Percentiles rank a stretch among this genome's conserved stretches.
phyloP scores from a whole-genome alignment of 306 rosid species.

The Trifolium fragiferum region DNA sequence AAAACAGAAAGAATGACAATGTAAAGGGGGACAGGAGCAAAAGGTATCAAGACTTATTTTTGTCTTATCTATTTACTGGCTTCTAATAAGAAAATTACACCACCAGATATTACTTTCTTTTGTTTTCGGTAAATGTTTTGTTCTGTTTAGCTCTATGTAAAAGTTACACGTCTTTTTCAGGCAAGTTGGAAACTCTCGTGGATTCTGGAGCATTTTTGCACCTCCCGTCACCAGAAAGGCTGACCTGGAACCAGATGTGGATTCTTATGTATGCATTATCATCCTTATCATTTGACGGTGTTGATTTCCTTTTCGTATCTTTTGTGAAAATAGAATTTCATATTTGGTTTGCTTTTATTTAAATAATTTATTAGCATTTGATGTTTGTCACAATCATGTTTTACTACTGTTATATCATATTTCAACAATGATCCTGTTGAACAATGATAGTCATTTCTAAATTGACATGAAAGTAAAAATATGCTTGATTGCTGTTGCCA shows the following conservation, averaged over 20 bases:
- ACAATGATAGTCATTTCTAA: slow-evolving; percentile 6
- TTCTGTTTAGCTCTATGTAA: slow-evolving; percentile 11
- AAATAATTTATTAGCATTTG: slow-evolving; percentile 21
- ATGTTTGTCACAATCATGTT: slow-evolving; percentile 5
- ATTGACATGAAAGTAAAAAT: slow-evolving; percentile 25
- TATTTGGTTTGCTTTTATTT: slow-evolving; percentile 26
- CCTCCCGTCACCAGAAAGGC: slow-evolving; percentile 58
- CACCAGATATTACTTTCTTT: background rate
- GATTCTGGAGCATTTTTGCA: slow-evolving; percentile 68
- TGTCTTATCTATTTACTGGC: slow-evolving; percentile 30
- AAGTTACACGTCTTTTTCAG: slow-evolving; percentile 41
- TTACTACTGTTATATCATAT: background rate
- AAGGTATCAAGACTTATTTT: slow-evolving; percentile 58
- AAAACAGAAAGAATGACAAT: slow-evolving; percentile 56
- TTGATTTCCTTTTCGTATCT: background rate
- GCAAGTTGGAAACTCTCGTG: slow-evolving; percentile 51
- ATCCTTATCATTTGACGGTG: slow-evolving; percentile 21
- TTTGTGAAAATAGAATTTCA: background rate
- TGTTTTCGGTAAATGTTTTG: background rate
- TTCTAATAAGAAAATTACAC: slow-evolving; percentile 26
- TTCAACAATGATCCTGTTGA: slow-evolving; percentile 10
- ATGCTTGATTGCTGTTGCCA: slow-evolving; percentile 15
- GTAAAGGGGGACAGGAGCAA: slow-evolving; percentile 49
- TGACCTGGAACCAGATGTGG: slow-evolving; percentile 53
- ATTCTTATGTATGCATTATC: slow-evolving; percentile 57